Evolutionary conservation across 2,329 filamentous ascomycete genomes (phyloP).

Genomic region (Didymella glomerata): DNA sequence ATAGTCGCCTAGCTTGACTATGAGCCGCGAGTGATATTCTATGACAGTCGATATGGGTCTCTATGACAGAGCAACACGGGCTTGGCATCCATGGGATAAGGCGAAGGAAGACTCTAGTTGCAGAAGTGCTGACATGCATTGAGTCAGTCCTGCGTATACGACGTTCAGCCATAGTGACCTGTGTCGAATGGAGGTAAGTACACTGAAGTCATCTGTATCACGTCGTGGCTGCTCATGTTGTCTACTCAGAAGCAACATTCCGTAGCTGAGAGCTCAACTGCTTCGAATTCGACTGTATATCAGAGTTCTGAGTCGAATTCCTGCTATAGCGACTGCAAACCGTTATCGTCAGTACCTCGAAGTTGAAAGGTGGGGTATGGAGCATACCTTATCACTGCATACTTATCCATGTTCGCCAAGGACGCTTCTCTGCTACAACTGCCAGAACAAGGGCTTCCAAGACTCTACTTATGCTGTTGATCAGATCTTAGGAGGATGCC

Average conservation of each 20-base stretch:
- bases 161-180: background rate
- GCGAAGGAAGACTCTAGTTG: background rate
- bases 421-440: constrained; percentile 5
- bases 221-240: background rate
- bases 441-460: constrained; percentile 1
- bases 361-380: background rate
- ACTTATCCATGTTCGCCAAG: constrained; percentile 7
- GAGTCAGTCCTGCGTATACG: constrained; percentile 2
- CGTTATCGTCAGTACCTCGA: background rate
- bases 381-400: constrained; percentile 9
- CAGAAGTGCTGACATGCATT: background rate
- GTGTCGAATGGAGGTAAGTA: background rate
- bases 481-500: background rate
- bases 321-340: background rate
- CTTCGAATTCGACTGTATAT: background rate
- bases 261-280: background rate
- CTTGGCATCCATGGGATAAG: background rate
- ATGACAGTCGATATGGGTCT: background rate
- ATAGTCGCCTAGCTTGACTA: background rate
- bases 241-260: background rate
- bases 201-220: background rate
- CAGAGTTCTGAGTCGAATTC: background rate
- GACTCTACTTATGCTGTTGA: background rate
- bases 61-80: background rate
- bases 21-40: background rate